These are phyloP conservation scores for Pterulicium gracile DNA, from an alignment of 1,284 basidiomycete species.

Conservation along the genomic window DNA sequence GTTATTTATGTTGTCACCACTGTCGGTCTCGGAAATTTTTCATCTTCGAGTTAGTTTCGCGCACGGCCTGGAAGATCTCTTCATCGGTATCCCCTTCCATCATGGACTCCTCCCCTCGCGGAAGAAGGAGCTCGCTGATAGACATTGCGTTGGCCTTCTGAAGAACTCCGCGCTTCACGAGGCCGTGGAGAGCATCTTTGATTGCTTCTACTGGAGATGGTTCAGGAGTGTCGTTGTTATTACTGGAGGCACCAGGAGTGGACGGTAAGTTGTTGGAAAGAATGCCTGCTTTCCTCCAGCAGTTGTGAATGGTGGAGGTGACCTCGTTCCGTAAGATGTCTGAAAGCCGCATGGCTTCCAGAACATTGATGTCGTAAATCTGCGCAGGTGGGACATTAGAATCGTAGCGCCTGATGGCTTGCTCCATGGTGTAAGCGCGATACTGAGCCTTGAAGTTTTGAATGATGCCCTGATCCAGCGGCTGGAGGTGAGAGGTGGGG, in stretches of 20 bases:
- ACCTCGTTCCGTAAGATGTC: conserved; percentile 13
- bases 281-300: neutral
- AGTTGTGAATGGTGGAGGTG: neutral
- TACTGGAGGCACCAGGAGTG: no score
- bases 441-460: conserved; percentile 22
- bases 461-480: conserved; percentile 19
- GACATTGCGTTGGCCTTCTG: neutral
- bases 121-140: neutral
- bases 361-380: conserved; percentile 25
- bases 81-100: neutral
- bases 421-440: conserved; percentile 13
- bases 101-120: neutral
- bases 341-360: conserved; percentile 21
- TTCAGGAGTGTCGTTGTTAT: no score
- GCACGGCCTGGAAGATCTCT: neutral
- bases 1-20: neutral
- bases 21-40: neutral
- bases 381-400: conserved; percentile 13
- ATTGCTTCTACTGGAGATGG: no score
- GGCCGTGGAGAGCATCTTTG: neutral
- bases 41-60: neutral
- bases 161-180: neutral
- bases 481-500: conserved; percentile 12
- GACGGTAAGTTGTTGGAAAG: neutral
- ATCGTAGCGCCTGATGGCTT: conserved; percentile 21